Conservation (phyloP, 768 basidiomycete species). For the Fistulinella prunicolor region DNA sequence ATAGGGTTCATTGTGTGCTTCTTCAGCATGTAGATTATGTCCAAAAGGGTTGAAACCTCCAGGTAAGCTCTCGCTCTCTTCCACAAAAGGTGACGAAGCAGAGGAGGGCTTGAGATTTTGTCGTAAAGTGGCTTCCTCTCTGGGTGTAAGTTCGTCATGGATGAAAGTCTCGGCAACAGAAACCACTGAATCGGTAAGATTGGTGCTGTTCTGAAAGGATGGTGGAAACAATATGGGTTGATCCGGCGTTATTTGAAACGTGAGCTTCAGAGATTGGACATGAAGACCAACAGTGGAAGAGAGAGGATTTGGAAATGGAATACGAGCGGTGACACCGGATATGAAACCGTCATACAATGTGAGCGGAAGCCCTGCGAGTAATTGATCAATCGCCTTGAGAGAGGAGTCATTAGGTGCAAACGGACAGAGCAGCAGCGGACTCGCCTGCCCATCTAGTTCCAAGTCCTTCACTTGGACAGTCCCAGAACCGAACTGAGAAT, state of each 20-base stretch:
- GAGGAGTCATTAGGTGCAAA: slow-evolving; percentile 14
- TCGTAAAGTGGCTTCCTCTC: slow-evolving; percentile 69
- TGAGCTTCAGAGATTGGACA: slow-evolving; percentile 63
- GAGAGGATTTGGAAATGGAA: slow-evolving; percentile 85
- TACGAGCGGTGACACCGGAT: slow-evolving; percentile 68
- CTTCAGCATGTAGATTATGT: slow-evolving; percentile 32
- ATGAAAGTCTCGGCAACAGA: slow-evolving; percentile 87
- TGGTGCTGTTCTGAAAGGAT: slow-evolving; percentile 25
- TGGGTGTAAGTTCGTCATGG: slow-evolving; percentile 71
- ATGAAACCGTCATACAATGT: slow-evolving; percentile 68
- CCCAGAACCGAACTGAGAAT: slow-evolving; percentile 91
- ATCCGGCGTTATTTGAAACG: slow-evolving; percentile 46
- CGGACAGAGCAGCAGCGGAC: slow-evolving; percentile 14
- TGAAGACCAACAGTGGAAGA: slow-evolving; percentile 71
- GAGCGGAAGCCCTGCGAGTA: slow-evolving; percentile 65
- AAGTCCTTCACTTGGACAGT: slow-evolving; percentile 83
- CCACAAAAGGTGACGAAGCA: slow-evolving; percentile 25
- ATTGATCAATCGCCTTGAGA: slow-evolving; percentile 71
- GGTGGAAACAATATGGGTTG: slow-evolving; percentile 12
- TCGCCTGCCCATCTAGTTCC: slow-evolving; percentile 74
- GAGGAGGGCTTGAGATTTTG: slow-evolving; percentile 60
- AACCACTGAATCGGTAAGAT: slow-evolving; percentile 75
- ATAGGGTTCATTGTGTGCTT: slow-evolving; percentile 26
- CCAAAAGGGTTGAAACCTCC: slow-evolving; percentile 65
- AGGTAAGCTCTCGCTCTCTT: slow-evolving; percentile 50